These are phyloP conservation scores for Porphyrellus cyaneotinctus DNA, from an alignment of 768 basidiomycete genomes.

Conservation along the genomic window DNA sequence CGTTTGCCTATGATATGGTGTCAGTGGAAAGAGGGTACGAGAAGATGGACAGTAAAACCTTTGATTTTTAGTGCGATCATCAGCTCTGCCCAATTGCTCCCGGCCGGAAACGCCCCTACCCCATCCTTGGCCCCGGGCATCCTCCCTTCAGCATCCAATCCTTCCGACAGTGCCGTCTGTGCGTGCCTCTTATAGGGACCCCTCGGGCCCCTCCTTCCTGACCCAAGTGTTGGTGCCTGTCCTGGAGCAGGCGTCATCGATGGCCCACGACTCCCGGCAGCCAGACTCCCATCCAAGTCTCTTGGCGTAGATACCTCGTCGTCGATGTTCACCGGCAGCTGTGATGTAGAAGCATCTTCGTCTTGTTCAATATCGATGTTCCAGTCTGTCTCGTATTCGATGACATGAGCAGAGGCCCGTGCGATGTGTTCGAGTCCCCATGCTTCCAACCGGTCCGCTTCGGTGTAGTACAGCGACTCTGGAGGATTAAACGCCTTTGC, in stretches of 20 bases:
- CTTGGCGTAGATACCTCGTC: conserved; percentile 40
- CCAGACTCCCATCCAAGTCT: conserved; percentile 42
- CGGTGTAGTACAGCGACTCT: conserved; percentile 66
- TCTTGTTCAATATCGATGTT: conserved; percentile 76
- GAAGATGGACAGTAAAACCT: conserved; percentile 37
- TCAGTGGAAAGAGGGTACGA: not conserved
- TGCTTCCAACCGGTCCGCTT: conserved; percentile 66
- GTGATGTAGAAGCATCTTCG: conserved; percentile 33
- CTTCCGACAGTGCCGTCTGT: conserved; percentile 38
- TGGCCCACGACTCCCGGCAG: conserved; percentile 46
- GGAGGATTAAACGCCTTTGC: conserved; percentile 76
- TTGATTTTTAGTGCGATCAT: conserved; percentile 75
- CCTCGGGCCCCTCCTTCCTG: conserved; percentile 42
- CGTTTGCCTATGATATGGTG: conserved; percentile 46
- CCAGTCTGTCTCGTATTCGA: conserved; percentile 82
- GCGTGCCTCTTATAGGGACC: conserved; percentile 53
- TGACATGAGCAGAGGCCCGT: conserved; percentile 66
- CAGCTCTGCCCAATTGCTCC: conserved; percentile 65
- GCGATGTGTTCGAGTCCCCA: conserved; percentile 74
- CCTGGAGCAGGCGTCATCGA: conserved; percentile 36
- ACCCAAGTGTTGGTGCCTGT: not conserved
- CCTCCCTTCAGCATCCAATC: conserved; percentile 65
- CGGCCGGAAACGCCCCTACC: conserved; percentile 65
- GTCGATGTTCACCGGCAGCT: conserved; percentile 31
- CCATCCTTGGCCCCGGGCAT: conserved; percentile 78